phyloP scores from a whole-genome alignment of 768 basidiomycete species.

The Psilocybe subaeruginosa region DNA sequence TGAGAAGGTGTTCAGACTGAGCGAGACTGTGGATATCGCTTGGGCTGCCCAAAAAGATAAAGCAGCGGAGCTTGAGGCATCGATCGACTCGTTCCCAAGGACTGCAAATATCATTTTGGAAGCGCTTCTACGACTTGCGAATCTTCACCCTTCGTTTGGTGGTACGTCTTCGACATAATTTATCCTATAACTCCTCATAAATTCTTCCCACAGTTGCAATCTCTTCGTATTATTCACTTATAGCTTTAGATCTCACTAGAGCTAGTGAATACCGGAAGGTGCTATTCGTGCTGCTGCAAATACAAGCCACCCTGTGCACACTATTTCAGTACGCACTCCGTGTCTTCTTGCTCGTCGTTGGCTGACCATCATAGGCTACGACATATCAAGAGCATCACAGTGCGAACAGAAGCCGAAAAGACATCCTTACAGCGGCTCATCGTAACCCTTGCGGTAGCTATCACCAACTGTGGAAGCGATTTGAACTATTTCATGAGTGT shows the following conservation, averaged over 20 bases:
- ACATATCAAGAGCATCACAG: slow-evolving; percentile 17
- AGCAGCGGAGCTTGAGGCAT: background rate
- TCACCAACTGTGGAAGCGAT: slow-evolving; percentile 38
- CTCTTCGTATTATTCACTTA: slow-evolving; percentile 42
- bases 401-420: slow-evolving; percentile 27
- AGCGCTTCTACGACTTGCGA: slow-evolving; percentile 6
- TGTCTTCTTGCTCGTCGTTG: background rate
- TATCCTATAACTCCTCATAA: no score
- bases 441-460: slow-evolving; percentile 34
- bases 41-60: slow-evolving; percentile 2
- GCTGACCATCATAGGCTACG: slow-evolving; percentile 12
- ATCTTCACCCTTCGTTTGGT: slow-evolving; percentile 9
- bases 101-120: slow-evolving; percentile 6
- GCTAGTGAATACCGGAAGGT: slow-evolving; percentile 48
- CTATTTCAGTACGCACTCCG: slow-evolving; percentile 43
- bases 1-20: background rate
- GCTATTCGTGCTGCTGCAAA: slow-evolving; percentile 39
- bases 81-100: slow-evolving; percentile 5
- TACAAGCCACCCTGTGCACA: slow-evolving; percentile 45
- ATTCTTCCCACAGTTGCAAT: slow-evolving; percentile 33
- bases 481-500: slow-evolving; percentile 42
- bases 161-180: background rate
- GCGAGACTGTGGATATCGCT: background rate
- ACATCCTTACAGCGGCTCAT: slow-evolving; percentile 27
- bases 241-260: slow-evolving; percentile 41